A percentile compares a stretch with the other conserved stretches of the same genome.
These are phyloP conservation scores for Petunia axillaris DNA, from an alignment of 257 asterid genomes.

Conservation along the genomic window DNA sequence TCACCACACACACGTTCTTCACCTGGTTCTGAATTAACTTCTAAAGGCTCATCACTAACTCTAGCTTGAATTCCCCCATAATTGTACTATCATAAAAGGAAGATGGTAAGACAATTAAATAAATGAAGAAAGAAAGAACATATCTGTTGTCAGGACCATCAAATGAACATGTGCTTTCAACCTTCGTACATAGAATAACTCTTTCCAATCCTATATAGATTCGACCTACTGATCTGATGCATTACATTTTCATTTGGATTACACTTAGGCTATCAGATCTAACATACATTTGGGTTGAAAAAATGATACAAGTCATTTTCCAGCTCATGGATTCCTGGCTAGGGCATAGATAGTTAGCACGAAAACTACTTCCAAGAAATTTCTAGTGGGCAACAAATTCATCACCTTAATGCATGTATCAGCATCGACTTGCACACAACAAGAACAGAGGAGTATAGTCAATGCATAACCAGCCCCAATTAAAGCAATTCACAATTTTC, in stretches of 20 bases:
- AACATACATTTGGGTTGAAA: not conserved
- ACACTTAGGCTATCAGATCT: not conserved
- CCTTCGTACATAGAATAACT: constrained; percentile 2
- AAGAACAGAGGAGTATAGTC: too few relatives aligned
- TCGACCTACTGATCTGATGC: constrained; percentile 12
- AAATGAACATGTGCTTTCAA: not conserved
- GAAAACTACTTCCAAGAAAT: not conserved
- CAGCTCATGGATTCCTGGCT: not conserved
- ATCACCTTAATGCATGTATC: not conserved
- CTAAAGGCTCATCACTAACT: constrained; percentile 50
- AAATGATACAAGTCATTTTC: not conserved
- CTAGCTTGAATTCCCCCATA: constrained; percentile 93
- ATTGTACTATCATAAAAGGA: constrained; percentile 61
- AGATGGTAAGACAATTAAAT: constrained; percentile 15
- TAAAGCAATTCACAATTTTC: not conserved
- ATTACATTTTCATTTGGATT: not conserved
- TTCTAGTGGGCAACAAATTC: not conserved
- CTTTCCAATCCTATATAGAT: not conserved
- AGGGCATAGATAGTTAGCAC: constrained; percentile 5
- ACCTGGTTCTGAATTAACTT: constrained; percentile 49
- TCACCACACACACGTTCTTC: constrained; percentile 45
- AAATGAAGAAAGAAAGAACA: constrained; percentile 20
- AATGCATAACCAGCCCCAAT: not conserved
- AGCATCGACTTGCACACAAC: not conserved
- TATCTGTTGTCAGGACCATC: constrained; percentile 28